Conservation (phyloP, 345 rosid genomes). For the Populus davidiana region DNA sequence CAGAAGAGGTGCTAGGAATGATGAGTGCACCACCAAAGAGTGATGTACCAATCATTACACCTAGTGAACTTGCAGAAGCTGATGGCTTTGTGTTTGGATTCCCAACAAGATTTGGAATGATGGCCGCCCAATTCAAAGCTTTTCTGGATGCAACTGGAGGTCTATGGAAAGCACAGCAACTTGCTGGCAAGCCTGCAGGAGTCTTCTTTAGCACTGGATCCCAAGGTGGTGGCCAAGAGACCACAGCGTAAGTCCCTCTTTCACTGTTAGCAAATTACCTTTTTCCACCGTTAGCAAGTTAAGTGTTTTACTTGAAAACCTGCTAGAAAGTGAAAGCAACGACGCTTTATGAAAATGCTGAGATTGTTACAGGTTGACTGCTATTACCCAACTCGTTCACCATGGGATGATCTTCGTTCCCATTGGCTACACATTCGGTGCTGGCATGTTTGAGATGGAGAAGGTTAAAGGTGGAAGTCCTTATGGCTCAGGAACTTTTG, state of each 20-base stretch:
- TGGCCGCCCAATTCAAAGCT: conserved; percentile 95
- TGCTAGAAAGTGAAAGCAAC: background rate
- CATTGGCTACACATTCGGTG: conserved; percentile 90
- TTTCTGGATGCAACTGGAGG: conserved; percentile 92
- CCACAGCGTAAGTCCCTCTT: conserved; percentile 68
- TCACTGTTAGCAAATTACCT: background rate
- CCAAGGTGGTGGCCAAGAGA: conserved; percentile 98
- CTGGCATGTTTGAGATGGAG: conserved; percentile 98
- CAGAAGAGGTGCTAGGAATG: conserved; percentile 70
- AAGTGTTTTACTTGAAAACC: background rate
- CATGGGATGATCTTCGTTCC: conserved; percentile 93
- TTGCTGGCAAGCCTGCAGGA: conserved; percentile 95
- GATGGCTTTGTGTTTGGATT: conserved; percentile 90
- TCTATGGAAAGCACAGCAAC: conserved; percentile 83
- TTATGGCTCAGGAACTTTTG: conserved; percentile 86
- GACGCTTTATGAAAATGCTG: background rate
- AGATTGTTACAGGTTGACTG: conserved; percentile 58
- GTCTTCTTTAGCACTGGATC: conserved; percentile 97
- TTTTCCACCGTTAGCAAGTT: background rate
- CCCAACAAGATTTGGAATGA: conserved; percentile 97
- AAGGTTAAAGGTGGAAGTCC: conserved; percentile 90
- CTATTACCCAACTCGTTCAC: conserved; percentile 94
- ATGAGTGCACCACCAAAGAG: conserved; percentile 95
- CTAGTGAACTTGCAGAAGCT: conserved; percentile 76
- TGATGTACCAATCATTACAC: conserved; percentile 71